These are phyloP conservation scores for Pharnaceum exiguum DNA, from an alignment of 148 eudicot species.

Conservation along the genomic window DNA sequence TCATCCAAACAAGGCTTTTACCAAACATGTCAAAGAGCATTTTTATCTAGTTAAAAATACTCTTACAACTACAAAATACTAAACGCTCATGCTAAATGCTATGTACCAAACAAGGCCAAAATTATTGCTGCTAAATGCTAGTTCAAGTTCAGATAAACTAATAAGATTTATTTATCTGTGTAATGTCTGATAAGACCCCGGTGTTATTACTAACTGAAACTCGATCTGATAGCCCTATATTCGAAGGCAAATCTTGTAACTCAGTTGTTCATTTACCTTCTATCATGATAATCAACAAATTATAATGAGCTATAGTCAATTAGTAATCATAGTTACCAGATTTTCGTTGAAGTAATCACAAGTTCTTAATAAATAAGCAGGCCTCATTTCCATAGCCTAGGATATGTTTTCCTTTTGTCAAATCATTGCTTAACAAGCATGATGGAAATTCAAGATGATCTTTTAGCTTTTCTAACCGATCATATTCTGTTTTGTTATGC, in stretches of 20 bases:
- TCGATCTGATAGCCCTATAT: not conserved
- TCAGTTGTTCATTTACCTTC: not conserved
- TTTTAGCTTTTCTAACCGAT: not conserved
- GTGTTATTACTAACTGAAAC: no score
- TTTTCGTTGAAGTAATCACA: not conserved
- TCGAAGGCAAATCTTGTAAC: not conserved
- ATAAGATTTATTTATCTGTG: no score
- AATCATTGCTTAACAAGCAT: not conserved
- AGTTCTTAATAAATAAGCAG: not conserved
- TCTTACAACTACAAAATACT: no score
- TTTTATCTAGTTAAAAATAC: no score
- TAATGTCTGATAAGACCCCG: no score
- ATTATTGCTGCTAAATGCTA: no score
- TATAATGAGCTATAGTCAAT: not conserved
- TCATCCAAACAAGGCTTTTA: no score
- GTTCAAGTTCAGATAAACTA: no score
- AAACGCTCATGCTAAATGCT: no score
- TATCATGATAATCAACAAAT: not conserved
- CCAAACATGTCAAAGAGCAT: no score
- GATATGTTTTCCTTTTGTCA: not conserved
- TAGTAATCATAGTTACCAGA: no score
- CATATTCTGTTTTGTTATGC: not conserved
- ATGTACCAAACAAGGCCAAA: no score
- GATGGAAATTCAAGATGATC: not conserved
- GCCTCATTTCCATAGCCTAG: not conserved